Base-by-base conservation (phyloP, 2,329 filamentous ascomycete genomes). In the Pseudocercospora cruenta region DNA sequence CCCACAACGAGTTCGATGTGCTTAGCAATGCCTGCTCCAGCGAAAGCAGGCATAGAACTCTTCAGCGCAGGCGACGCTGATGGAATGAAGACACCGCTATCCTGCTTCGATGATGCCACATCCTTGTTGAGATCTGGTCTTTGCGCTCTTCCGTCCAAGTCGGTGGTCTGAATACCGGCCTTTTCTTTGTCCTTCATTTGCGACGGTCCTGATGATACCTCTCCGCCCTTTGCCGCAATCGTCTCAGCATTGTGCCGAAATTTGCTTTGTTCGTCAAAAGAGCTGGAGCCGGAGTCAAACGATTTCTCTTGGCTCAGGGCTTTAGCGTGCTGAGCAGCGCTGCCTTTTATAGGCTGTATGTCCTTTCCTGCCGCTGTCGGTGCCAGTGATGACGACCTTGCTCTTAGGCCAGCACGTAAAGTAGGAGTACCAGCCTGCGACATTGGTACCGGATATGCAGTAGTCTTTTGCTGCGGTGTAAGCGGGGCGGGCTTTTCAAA, bases 1-100 rank as follows among this genome's bases (percentile, higher is more conserved):
- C 71, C 69, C 4, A 75, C 65, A 1, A 71, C 64, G 21, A 58
- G 65, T 62, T 74, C 73, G 1, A 76, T 67, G 10, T 68, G 67
- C 21, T 67, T 66, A 3, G 65, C 36, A n/a, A 47, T 28, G 26
- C 21, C 57, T 10, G 58, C 24, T 36, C 28, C 28, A 24, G 31
- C 33, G n/a, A 58, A 36, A 43, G 19, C 31, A 19, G 45, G 58
- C 58, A 60, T 60, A 4, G 43, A n/a, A n/a, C 24, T 60, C 53
- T 63, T 51, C 2, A 57, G 49, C 26, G 24, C 22, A 22, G 61
- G 16, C 21, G 54, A 47, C 9, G 24, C 22, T 9, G 31, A 28
- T 45, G 39, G 10, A n/a, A 63, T 45, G 28, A 16, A 33, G 22
- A 63, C 28, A 24, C 61, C 33, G 24, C 51, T 58, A 21, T 58